Conservation (phyloP, 345 rosid species). For the Gossypium longicalyx region DNA sequence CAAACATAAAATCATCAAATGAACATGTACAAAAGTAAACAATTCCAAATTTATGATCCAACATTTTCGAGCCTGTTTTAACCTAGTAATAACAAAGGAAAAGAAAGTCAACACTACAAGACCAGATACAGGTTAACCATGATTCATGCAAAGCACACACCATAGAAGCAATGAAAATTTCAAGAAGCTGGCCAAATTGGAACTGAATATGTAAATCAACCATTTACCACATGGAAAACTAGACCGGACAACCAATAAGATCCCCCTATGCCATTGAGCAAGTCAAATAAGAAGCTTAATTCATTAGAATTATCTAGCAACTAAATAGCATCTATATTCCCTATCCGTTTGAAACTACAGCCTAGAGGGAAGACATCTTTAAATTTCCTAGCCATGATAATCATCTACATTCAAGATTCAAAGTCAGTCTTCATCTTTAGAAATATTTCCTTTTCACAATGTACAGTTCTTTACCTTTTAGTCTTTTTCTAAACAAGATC, state of each 20-base stretch:
- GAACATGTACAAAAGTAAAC: background rate
- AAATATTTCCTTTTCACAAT: background rate
- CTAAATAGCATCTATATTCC: background rate
- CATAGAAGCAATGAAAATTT: background rate
- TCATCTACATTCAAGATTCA: background rate
- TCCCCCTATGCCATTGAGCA: constrained; percentile 3
- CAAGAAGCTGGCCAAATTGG: background rate
- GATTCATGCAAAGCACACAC: background rate
- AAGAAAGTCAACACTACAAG: background rate
- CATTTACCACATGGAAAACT: background rate
- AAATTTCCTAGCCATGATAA: background rate
- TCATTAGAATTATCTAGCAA: background rate
- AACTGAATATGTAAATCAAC: background rate
- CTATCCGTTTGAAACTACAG: background rate
- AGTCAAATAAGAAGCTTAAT: background rate
- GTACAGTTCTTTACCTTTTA: background rate
- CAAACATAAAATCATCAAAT: background rate
- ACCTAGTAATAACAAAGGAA: background rate
- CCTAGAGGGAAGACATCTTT: background rate
- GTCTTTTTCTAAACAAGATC: background rate
- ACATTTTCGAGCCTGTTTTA: background rate
- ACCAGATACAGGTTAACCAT: background rate
- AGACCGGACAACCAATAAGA: background rate
- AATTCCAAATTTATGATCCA: background rate
- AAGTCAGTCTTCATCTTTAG: background rate